Evolutionary conservation across 1,284 basidiomycete genomes (phyloP), one percentile per base, ranked within the genome.

Genomic region (Xanthoconium separans): DNA sequence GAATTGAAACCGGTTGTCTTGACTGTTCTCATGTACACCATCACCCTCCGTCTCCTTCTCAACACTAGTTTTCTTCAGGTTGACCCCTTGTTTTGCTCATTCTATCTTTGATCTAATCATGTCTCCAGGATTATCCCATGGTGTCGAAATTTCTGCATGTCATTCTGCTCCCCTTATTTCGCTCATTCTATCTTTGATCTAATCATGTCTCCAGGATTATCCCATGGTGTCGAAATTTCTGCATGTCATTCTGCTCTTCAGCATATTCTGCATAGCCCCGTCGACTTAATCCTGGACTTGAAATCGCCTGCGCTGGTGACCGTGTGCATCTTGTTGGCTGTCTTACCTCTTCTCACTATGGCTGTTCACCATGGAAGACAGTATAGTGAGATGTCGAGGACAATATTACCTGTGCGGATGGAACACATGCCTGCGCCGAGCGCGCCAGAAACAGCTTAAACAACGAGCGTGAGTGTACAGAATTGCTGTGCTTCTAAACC

Each of bases 131-230:
- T 20, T 20, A 40, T 41, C 45, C 54, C 16, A 29, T 29, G 0
- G 7, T 68, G 11, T 50, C 54, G 3, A 57, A 41, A 22, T 39
- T 56, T 27, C 56, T 66, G 2, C 61, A 70, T 18, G 36, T 29
- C 1, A 27, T 66, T 15, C 65, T 65, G 11, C 50, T 58, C 8
- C 39, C n/a, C n/a, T n/a, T n/a, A n/a, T n/a, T n/a, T n/a, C n/a
- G n/a, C n/a, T n/a, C n/a, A n/a, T n/a, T n/a, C n/a, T n/a, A n/a
- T n/a, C n/a, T n/a, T n/a, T n/a, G n/a, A n/a, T n/a, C n/a, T n/a
- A n/a, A n/a, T n/a, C n/a, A n/a, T n/a, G n/a, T n/a, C n/a, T n/a
- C n/a, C n/a, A n/a, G n/a, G n/a, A n/a, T n/a, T n/a, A n/a, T n/a
- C n/a, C n/a, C n/a, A n/a, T n/a, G n/a, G n/a, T n/a, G n/a, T n/a